Base-by-base conservation (phyloP, 495 filamentous ascomycete species). In the Pseudoneurospora amorphoporcata region DNA sequence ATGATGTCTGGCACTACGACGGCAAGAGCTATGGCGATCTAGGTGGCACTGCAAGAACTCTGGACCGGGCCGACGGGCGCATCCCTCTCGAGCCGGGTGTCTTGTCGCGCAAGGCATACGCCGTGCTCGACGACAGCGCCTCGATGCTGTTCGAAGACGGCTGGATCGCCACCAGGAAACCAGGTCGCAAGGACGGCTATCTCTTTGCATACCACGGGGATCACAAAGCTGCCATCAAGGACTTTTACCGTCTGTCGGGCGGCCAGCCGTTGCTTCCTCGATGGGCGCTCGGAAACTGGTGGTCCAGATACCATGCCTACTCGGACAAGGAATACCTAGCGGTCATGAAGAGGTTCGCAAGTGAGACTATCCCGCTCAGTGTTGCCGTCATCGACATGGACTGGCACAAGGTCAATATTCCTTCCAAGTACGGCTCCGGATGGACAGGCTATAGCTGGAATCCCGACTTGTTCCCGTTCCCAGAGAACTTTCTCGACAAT, bases 371-470 rank as follows among this genome's bases (percentile, higher is more conserved):
- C n/a, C 88, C 88, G 0, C 75, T 90, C 39, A 83, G 77, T 32
- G 88, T 88, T 8, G 86, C 81, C 12, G 86, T 89, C 0, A 70
- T 90, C 9, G 88, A 90, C 73, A 89, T 90, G 87, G 88, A 89
- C 76, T 90, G 88, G 88, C 88, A 90, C 78, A 73, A 82, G 41
- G 86, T 88, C 7, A 73, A 76, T 19, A 73, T 79, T 53, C 76
- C 76, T 14, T 12, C 47, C 32, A 71, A 78, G 43, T 78, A 77
- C 65, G 80, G 84, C 8, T 79, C 81, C 23, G 86, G 86, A 3
- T 90, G 88, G 88, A 90, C 88, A 0, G 88, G 88, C 0, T 90
- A 90, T 76, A 87, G 83, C 35, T 90, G 88, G 88, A 86, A 89
- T 73, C 82, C 76, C 39, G 74, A 86, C 38, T 77, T 89, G 0